Evolutionary conservation across 106 monocot species (phyloP).

Genomic region (Apostasia ramifera): DNA sequence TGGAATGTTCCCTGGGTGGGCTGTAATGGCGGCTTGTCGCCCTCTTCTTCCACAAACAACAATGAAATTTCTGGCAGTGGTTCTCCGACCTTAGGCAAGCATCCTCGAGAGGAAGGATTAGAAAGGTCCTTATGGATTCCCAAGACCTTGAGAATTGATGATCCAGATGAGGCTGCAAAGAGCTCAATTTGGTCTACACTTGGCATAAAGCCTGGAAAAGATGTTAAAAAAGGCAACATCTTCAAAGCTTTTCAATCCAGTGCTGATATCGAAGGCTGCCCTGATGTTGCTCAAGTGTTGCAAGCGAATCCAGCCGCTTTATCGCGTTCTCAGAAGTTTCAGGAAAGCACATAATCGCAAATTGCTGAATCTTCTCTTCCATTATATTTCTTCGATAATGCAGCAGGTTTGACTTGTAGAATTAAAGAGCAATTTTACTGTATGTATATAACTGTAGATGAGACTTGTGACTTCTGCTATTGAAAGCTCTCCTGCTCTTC

Average conservation of each 20-base stretch:
- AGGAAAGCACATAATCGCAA: not conserved
- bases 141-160: conserved; percentile 78
- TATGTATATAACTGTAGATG: too few relatives aligned
- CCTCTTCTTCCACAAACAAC: conserved; percentile 46
- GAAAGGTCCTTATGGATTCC: conserved; percentile 81
- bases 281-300: conserved; percentile 7
- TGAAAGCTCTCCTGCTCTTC: too few relatives aligned
- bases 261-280: too few relatives aligned
- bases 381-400: too few relatives aligned
- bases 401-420: too few relatives aligned
- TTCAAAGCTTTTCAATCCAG: conserved; percentile 46
- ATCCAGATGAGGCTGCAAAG: conserved; percentile 85
- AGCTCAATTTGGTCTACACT: conserved; percentile 87
- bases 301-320: conserved; percentile 7
- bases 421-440: too few relatives aligned
- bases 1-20: conserved; percentile 27
- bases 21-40: conserved; percentile 13
- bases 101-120: conserved; percentile 47
- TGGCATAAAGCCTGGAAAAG: conserved; percentile 64
- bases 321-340: not conserved
- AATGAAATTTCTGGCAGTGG: conserved; percentile 38
- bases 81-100: conserved; percentile 68
- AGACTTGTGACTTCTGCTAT: too few relatives aligned
- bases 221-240: conserved; percentile 32
- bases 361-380: too few relatives aligned